Evolutionary conservation across 2,329 filamentous ascomycete genomes (phyloP), one percentile per base, ranked within the genome.

Genomic region (Lasiodiplodia sp.): DNA sequence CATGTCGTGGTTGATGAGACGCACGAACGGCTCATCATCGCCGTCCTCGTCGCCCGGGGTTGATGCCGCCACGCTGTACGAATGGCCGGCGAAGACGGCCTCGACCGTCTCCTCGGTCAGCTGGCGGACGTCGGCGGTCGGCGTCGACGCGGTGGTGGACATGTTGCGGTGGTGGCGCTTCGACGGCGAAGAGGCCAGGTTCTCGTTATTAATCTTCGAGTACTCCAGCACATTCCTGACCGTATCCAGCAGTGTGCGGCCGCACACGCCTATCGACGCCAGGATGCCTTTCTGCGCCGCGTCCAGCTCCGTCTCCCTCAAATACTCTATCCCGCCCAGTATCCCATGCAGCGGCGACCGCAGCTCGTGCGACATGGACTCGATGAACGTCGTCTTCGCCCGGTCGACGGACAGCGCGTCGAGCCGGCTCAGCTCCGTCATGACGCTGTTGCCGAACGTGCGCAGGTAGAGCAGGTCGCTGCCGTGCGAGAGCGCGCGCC

Each of bases 221-320:
- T 78, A 78, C 56, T 79, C 77, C 2, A 79, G 70, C 21, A 62
- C 44, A 3, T 62, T 47, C 3, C 51, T 77, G 51, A 83, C 77
- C 0, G 80, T 82, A 56, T 82, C 81, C 0, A 83, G 72, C 0
- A 83, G 71, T 0, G 81, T 82, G 2, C 77, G 74, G 0, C 79
- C 81, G 68, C 81, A 83, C 11, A 73, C 77, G 34, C 77, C 75
- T 14, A 83, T 77, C 0, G 80, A 57, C 11, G 21, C 37, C 3
- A 67, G 10, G 8, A 58, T 44, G 21, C n/a, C 18, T 4, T 1
- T 34, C 7, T 67, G 64, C 6, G 47, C 57, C 10, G 64, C 4
- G 11, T 56, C 53, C 2, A 58, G 25, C 16, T 14, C 8, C 3
- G 69, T 72, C 16, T 71, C 71, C 18, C 72, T 66, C 4, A 75